Conservation (phyloP, 352 stramenopile species). For the Blastocystis hominis region DNA sequence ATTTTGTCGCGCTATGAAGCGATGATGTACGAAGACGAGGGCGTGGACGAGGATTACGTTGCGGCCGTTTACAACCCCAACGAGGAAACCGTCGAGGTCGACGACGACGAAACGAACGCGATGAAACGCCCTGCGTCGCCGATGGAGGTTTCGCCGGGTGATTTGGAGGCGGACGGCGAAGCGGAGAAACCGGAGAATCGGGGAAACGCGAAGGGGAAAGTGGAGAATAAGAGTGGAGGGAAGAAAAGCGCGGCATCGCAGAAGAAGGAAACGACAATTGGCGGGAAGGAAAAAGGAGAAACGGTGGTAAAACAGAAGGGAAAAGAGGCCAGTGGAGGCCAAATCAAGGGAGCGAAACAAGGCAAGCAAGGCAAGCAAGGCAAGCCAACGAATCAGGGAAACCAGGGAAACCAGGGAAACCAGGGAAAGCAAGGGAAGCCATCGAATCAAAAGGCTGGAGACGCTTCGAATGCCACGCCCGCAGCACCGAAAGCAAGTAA, state of each 20-base stretch:
- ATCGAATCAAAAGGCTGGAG: neutral
- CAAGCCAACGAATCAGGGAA: neutral
- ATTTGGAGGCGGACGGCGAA: too few species aligned
- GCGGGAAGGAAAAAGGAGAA: neutral
- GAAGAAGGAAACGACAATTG: too few species aligned
- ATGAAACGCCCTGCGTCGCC: neutral
- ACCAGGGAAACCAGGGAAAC: neutral
- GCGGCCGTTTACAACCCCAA: neutral
- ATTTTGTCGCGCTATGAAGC: neutral
- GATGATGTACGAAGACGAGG: conserved; percentile 25
- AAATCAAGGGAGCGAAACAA: neutral
- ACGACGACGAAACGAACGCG: neutral
- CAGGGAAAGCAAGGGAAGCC: neutral
- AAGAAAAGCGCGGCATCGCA: too few species aligned
- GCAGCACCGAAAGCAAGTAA: too few species aligned
- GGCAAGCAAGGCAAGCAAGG: neutral
- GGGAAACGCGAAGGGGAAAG: neutral
- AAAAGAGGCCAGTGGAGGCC: neutral
- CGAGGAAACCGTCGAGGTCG: neutral
- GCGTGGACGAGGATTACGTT: conserved; percentile 1
- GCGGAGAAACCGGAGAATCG: neutral
- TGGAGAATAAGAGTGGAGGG: neutral
- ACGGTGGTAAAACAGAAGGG: neutral
- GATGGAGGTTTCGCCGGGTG: too few species aligned
- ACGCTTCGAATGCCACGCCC: too few species aligned